phyloP scores from a whole-genome alignment of 2,329 filamentous ascomycete species.

The Alternaria brassicae region DNA sequence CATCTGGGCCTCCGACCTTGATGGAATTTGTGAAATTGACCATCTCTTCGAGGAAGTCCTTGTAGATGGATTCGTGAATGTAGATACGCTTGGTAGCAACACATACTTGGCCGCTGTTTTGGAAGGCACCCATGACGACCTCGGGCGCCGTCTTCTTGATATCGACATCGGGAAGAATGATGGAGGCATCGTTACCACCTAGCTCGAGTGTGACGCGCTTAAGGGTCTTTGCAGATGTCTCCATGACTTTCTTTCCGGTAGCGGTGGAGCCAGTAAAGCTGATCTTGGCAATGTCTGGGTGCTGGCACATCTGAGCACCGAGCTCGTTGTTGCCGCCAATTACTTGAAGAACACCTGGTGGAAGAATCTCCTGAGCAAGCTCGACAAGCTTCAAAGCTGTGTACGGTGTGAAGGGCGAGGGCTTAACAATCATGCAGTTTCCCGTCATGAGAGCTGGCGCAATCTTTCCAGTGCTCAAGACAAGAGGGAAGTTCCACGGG shows the following conservation, averaged over 20 bases:
- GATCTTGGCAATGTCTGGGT: constrained; percentile 68
- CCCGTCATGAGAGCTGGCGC: constrained; percentile 64
- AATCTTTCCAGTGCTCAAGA: constrained; percentile 62
- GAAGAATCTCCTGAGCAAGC: constrained; percentile 64
- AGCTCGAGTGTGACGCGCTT: constrained; percentile 69
- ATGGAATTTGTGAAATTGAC: constrained; percentile 56
- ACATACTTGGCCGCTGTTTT: constrained; percentile 62
- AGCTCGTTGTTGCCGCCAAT: constrained; percentile 67
- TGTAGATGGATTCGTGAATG: constrained; percentile 50
- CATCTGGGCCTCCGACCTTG: constrained; percentile 49
- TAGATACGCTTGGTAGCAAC: constrained; percentile 48
- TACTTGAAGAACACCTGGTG: constrained; percentile 68
- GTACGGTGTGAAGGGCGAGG: constrained; percentile 66
- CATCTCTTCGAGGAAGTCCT: constrained; percentile 50
- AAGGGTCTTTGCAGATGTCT: constrained; percentile 62
- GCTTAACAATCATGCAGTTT: constrained; percentile 64
- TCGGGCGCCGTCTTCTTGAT: constrained; percentile 58
- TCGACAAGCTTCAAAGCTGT: constrained; percentile 66
- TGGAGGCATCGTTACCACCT: constrained; percentile 68
- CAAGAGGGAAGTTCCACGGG: constrained; percentile 62
- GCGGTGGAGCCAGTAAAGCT: constrained; percentile 68
- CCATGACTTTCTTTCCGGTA: constrained; percentile 68
- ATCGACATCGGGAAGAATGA: constrained; percentile 66
- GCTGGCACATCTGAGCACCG: constrained; percentile 65
- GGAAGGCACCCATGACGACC: constrained; percentile 61